A percentile compares a stretch with the other conserved stretches of the same genome.
Evolutionary conservation across 1,284 basidiomycete genomes (phyloP).

Genomic region (Coriolopsis trogii): DNA sequence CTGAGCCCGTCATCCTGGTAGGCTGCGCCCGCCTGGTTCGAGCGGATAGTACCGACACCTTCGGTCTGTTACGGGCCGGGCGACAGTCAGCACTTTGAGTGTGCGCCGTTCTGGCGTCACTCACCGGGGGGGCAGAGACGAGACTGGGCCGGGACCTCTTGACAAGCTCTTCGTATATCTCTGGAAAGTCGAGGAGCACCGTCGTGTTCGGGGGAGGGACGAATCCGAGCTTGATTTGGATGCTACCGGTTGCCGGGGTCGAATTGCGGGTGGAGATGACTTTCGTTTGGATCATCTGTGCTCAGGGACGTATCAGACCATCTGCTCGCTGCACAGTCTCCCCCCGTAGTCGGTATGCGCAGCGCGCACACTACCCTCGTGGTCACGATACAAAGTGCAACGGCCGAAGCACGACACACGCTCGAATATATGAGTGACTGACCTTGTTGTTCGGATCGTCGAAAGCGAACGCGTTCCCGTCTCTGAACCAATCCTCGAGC

Average conservation of each 20-base stretch:
- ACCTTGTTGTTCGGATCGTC: slow-evolving; percentile 63
- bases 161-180: slow-evolving; percentile 66
- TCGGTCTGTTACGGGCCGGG: slow-evolving; percentile 60
- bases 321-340: not conserved
- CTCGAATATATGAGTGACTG: slow-evolving; percentile 21
- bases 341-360: not conserved
- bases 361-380: not conserved
- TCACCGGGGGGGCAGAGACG: slow-evolving; percentile 80
- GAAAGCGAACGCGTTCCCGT: slow-evolving; percentile 54
- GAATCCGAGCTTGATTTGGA: slow-evolving; percentile 81
- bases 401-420: not conserved
- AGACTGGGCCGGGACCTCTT: slow-evolving; percentile 68
- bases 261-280: slow-evolving; percentile 69
- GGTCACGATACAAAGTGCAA: not conserved
- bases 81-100: not conserved
- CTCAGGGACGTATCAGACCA: too few relatives aligned
- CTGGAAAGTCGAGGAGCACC: slow-evolving; percentile 47
- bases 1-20: slow-evolving; percentile 80
- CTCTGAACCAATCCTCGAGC: slow-evolving; percentile 80
- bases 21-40: slow-evolving; percentile 56
- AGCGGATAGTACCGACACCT: slow-evolving; percentile 86
- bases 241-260: slow-evolving; percentile 61
- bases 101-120: slow-evolving; percentile 34
- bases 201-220: slow-evolving; percentile 49
- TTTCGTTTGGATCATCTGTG: slow-evolving; percentile 20